phyloP scores from a whole-genome alignment of 148 eudicot genomes.

The Amaranthus hypochondriacus region DNA sequence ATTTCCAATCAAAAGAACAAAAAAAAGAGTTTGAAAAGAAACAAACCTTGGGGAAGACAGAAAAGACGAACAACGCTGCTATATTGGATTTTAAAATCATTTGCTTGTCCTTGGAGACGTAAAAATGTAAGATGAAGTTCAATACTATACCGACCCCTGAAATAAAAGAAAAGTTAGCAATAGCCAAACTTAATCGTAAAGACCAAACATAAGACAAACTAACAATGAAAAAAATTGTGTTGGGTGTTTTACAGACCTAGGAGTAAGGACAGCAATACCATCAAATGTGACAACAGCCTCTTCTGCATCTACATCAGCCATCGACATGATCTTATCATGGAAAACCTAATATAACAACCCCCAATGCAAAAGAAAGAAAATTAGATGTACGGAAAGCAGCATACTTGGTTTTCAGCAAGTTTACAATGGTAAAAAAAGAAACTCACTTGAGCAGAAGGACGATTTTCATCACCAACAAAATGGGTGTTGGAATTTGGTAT shows the following conservation, averaged over 20 bases:
- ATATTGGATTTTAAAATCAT: conserved; percentile 93
- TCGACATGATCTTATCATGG: conserved; percentile 80
- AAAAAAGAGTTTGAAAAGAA: not conserved
- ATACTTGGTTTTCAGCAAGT: not conserved
- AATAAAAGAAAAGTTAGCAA: conserved; percentile 18
- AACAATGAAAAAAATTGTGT: not conserved
- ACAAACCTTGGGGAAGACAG: conserved; percentile 85
- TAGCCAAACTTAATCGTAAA: not conserved
- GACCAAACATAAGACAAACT: not conserved
- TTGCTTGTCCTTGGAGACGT: conserved; percentile 94
- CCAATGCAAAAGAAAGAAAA: not conserved
- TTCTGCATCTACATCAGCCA: conserved; percentile 92
- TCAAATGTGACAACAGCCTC: conserved; percentile 94
- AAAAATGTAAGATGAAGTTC: conserved; percentile 91
- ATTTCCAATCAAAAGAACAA: not conserved
- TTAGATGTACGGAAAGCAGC: not conserved
- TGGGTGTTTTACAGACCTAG: conserved; percentile 47
- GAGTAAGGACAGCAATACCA: conserved; percentile 86
- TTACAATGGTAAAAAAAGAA: conserved; percentile 5
- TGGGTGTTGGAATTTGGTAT: conserved; percentile 88
- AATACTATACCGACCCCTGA: conserved; percentile 88
- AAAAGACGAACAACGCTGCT: conserved; percentile 94
- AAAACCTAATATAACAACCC: conserved; percentile 52
- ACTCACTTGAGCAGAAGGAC: conserved; percentile 82
- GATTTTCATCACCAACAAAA: conserved; percentile 94